Conservation (phyloP, 345 rosid genomes). For the Camelina neglecta region DNA sequence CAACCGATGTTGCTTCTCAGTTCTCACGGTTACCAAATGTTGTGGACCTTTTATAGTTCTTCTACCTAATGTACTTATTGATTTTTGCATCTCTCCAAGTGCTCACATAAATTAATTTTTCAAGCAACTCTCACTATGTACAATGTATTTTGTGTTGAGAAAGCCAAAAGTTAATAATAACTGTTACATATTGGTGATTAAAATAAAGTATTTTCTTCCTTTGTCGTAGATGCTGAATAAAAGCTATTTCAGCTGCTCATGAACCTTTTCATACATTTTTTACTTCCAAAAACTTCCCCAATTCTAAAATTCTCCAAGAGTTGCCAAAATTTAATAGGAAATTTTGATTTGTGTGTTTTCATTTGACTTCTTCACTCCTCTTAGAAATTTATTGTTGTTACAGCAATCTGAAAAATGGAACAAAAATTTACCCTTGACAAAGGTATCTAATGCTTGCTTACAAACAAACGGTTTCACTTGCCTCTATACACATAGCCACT, state of each 20-base stretch:
- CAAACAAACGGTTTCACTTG: slow-evolving; percentile 30
- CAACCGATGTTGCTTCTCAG: neutral
- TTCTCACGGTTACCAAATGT: slow-evolving; percentile 8
- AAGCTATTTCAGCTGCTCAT: neutral
- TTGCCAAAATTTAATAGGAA: neutral
- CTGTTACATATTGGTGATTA: neutral
- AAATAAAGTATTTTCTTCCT: neutral
- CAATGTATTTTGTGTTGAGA: neutral
- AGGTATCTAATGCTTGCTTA: slow-evolving; percentile 15
- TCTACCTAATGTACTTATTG: neutral
- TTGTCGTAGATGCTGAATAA: neutral
- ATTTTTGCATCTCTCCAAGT: neutral
- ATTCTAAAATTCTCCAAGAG: neutral
- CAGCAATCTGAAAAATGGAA: slow-evolving; percentile 28
- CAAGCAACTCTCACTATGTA: neutral
- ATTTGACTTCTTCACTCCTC: slow-evolving; percentile 14
- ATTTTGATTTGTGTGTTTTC: neutral
- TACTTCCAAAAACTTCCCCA: neutral
- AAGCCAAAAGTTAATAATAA: neutral
- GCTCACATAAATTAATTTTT: neutral
- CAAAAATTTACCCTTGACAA: slow-evolving; percentile 32
- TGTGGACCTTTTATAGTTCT: neutral
- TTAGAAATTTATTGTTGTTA: slow-evolving; percentile 30
- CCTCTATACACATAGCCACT: slow-evolving; percentile 33
- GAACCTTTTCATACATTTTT: neutral